Evolutionary conservation across 106 monocot species (phyloP), one percentile per base, ranked within the genome.

Genomic region (Gastrodia elata): DNA sequence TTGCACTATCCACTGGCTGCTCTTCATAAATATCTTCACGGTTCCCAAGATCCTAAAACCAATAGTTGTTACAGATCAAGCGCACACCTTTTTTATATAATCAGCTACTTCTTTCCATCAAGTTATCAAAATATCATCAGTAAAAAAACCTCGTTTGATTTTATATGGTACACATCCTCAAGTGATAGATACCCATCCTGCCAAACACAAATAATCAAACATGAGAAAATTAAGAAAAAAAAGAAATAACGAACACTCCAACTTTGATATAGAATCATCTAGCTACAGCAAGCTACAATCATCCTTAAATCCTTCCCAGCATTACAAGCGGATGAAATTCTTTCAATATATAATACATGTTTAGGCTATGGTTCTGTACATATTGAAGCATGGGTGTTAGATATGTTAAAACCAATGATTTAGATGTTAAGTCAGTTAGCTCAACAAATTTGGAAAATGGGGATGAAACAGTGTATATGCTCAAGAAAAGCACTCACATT

Each of bases 151-250:
- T 82, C 72, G 30, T 18, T 71, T 18, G 71, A 52, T 35, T 32
- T 71, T 36, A 27, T 48, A 34, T 64, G 58, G 71, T 76, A 79
- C 0, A 83, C 64, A 73, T 80, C 82, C 78, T 89, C 92, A 25
- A 96, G 86, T 2, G 86, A 86, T 38, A 96, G 74, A 73, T 90
- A 92, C 0, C 89, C 89, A 38, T 81, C 87, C 8, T n/a, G 80
- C 89, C 87, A 82, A 49, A 43, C 38, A 39, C 8, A 73, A 52
- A 6, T 48, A 52, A 5, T 52, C n/a, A 22, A 44, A 39, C n/a
- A 18, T 43, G 69, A 8, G 32, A 72, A 73, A 14, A 57, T n/a
- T n/a, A n/a, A n/a, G 68, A 24, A 8, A 37, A 25, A 20, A 10
- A 5, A 46, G 4, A 11, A 9, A 44, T 44, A 44, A 7, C 8